phyloP scores from a whole-genome alignment of 495 filamentous ascomycete species.

The Rhizodiscina lignyota region DNA sequence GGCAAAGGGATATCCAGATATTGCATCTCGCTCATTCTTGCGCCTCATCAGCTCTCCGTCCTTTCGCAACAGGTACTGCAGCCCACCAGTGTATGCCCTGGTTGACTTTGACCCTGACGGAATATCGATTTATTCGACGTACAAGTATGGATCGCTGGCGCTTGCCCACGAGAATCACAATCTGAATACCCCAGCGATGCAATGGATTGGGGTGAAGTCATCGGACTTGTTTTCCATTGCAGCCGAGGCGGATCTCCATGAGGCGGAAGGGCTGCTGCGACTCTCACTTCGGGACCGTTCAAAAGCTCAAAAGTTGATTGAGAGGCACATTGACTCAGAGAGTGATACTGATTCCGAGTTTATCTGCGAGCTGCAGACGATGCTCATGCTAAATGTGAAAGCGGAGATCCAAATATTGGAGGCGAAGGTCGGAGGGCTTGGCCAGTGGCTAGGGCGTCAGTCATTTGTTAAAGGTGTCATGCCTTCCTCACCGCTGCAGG shows the following conservation, averaged over 20 bases:
- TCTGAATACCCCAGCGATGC: slow-evolving; percentile 37
- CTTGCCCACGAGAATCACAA: slow-evolving; percentile 51
- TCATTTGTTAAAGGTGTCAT: no score
- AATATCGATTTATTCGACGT: slow-evolving; percentile 69
- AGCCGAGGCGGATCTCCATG: slow-evolving; percentile 6
- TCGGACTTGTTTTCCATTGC: slow-evolving; percentile 28
- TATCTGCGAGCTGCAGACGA: slow-evolving; percentile 56
- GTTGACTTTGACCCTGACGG: slow-evolving; percentile 84
- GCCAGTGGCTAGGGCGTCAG: no score
- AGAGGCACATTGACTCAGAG: slow-evolving; percentile 30
- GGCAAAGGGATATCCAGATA: slow-evolving; percentile 89
- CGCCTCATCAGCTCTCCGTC: slow-evolving; percentile 22
- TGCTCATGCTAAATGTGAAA: slow-evolving; percentile 77
- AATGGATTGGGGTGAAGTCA: slow-evolving; percentile 62
- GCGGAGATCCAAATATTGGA: slow-evolving; percentile 80
- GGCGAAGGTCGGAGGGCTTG: no score
- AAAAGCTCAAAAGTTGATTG: slow-evolving; percentile 51
- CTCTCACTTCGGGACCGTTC: slow-evolving; percentile 50
- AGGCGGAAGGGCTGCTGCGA: slow-evolving; percentile 27
- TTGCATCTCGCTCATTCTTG: slow-evolving; percentile 60
- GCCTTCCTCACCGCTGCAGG: no score
- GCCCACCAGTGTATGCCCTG: slow-evolving; percentile 43
- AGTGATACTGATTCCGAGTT: slow-evolving; percentile 36
- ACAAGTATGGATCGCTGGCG: slow-evolving; percentile 64
- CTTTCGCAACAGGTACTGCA: slow-evolving; percentile 8